Evolutionary conservation across 2,329 filamentous ascomycete species (phyloP), one percentile per base, ranked within the genome.

Genomic region (Neofusicoccum ribis): DNA sequence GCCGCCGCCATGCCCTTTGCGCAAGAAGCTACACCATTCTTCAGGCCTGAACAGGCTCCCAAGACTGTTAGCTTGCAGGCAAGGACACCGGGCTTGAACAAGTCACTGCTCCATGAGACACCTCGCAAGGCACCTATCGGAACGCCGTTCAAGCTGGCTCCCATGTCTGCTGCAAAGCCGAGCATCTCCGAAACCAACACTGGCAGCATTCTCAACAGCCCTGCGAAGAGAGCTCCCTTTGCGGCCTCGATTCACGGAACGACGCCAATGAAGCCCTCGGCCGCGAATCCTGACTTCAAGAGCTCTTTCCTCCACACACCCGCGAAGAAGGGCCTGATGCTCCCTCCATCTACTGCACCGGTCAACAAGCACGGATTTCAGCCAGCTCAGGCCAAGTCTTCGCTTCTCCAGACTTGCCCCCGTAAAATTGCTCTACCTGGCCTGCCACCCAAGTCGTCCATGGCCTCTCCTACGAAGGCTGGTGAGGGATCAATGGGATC

Each of bases 361-460:
- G 63, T 65, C 15, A 46, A 65, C 39, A 64, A 65, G 51, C 31
- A 49, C 5, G 49, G 50, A 0, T n/a, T 20, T 11, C 44, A 39
- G 7, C 17, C 41, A 9, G 14, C 15, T n/a, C 47, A 59, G 4
- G 44, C 46, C 8, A 65, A 52, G 36, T 54, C 60, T 0, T 67
- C 65, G 5, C 61, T 66, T 34, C 51, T 68, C 6, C 56, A 66
- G 46, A 66, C 61, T 17, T 68, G 59, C 36, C 67, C 67, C 14
- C 60, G 56, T 34, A 66, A 59, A 17, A 51, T 66, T 27, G 63
- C 54, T 6, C 43, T 65, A 8, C 63, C 63, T 12, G 52, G 47
- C 9, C 11, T 65, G 14, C 43, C 34, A n/a, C 47, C 56, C 2
- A 61, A 37, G 47, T 52, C 63, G n/a, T 51, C 46, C 12, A 37